phyloP scores from a whole-genome alignment of 441 rosid species.

The Gossypium gossypioides region DNA sequence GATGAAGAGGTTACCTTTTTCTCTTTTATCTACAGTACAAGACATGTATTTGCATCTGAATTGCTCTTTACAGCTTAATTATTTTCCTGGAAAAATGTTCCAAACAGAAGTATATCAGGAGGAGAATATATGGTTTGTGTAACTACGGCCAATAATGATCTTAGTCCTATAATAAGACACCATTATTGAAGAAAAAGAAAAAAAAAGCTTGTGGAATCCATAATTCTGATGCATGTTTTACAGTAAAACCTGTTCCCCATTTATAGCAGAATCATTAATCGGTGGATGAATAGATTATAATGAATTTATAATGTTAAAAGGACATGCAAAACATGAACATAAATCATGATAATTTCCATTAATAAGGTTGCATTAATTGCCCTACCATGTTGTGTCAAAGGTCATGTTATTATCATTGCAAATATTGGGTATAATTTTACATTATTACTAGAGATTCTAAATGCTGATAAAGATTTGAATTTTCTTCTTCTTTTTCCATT shows the following conservation, averaged over 20 bases:
- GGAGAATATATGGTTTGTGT: constrained; percentile 20
- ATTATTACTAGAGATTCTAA: not conserved
- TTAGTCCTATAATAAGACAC: constrained; percentile 30
- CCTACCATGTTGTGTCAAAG: constrained; percentile 2
- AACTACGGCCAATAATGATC: constrained; percentile 37
- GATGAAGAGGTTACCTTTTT: constrained; percentile 32
- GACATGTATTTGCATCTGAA: constrained; percentile 24
- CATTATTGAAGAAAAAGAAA: constrained; percentile 33
- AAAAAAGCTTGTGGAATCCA: constrained; percentile 32
- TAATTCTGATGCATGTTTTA: too few relatives aligned
- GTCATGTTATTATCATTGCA: not conserved
- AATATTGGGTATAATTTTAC: not conserved
- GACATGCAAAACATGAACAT: constrained; percentile 10
- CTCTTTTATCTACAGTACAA: constrained; percentile 20
- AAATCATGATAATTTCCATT: not conserved
- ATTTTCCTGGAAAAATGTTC: constrained; percentile 14
- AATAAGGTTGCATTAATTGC: not conserved
- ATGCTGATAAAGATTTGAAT: not conserved
- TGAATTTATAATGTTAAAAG: constrained; percentile 6
- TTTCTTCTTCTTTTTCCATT: constrained; percentile 11
- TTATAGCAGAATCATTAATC: constrained; percentile 6
- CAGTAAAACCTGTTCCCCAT: not conserved
- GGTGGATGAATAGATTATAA: not conserved
- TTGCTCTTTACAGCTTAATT: constrained; percentile 8
- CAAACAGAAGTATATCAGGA: not conserved